Conservation (phyloP, 225 moss, liverwort and hornwort species). For the Lunularia cruciata region DNA sequence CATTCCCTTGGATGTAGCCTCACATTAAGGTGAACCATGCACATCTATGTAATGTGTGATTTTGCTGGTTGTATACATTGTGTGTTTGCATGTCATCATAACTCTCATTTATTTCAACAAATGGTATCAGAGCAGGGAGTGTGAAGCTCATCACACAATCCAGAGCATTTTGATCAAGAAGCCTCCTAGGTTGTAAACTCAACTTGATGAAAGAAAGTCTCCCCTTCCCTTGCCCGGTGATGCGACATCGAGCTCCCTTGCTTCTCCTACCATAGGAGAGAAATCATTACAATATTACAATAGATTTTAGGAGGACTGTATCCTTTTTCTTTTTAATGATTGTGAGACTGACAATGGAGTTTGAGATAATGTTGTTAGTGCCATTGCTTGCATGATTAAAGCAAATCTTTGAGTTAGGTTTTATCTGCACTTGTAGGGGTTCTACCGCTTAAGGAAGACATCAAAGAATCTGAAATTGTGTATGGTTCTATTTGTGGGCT, state of each 20-base stretch:
- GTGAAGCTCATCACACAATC: conserved; percentile 45
- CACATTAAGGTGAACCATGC: too few species aligned
- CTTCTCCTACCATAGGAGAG: too few species aligned
- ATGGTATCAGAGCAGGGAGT: conserved; percentile 31
- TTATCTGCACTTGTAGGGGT: conserved; percentile 77
- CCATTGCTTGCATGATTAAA: conserved; percentile 92
- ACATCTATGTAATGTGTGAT: too few species aligned
- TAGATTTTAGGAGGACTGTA: conserved; percentile 69
- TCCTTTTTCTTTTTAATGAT: conserved; percentile 82
- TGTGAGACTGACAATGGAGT: conserved; percentile 81
- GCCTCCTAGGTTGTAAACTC: conserved; percentile 37
- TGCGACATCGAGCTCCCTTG: conserved; percentile 60
- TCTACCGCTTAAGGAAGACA: conserved; percentile 89
- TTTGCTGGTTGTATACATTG: too few species aligned
- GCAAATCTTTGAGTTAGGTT: conserved; percentile 76
- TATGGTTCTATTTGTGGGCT: conserved; percentile 87
- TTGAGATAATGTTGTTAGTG: conserved; percentile 91
- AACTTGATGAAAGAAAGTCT: conserved; percentile 50
- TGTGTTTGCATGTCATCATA: too few species aligned
- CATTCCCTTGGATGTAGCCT: too few species aligned
- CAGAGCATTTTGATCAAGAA: conserved; percentile 68
- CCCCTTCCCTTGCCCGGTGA: conserved; percentile 49
- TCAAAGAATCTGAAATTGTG: conserved; percentile 89
- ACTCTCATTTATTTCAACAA: too few species aligned
- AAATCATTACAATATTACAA: too few species aligned